Conservation (phyloP, 331 rosid genomes). For the Quercus lobata region DNA sequence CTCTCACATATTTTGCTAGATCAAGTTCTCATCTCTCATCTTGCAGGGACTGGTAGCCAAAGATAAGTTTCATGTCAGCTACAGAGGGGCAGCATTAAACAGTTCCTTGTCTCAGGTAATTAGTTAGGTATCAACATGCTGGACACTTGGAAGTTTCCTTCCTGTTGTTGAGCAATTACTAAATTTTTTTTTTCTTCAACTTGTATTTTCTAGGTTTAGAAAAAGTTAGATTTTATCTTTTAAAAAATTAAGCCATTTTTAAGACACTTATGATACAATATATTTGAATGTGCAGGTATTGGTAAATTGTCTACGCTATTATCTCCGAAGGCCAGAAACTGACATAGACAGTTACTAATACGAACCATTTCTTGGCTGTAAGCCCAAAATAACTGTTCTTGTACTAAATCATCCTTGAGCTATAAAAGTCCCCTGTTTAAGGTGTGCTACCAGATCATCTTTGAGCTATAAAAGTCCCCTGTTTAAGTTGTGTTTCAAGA, state of each 20-base stretch:
- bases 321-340: conserved; percentile 90
- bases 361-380: neutral
- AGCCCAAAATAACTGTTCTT: neutral
- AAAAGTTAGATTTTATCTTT: neutral
- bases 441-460: neutral
- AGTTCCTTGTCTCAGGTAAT: conserved; percentile 88
- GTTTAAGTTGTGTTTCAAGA: neutral
- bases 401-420: neutral
- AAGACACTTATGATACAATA: neutral
- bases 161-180: neutral
- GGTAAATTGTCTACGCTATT: conserved; percentile 89
- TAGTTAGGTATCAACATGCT: neutral
- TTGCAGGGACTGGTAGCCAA: conserved; percentile 89
- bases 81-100: conserved; percentile 80
- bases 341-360: conserved; percentile 74
- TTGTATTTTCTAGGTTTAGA: neutral
- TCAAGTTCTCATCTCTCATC: conserved; percentile 24
- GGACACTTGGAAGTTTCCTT: neutral
- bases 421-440: neutral
- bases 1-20: neutral
- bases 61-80: conserved; percentile 92
- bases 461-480: neutral
- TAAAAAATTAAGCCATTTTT: neutral
- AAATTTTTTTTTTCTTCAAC: neutral
- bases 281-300: conserved; percentile 54